A percentile compares a stretch with the other conserved stretches of the same genome.
Evolutionary conservation across 441 rosid genomes (phyloP).

Genomic region (Raphanus hybrid): DNA sequence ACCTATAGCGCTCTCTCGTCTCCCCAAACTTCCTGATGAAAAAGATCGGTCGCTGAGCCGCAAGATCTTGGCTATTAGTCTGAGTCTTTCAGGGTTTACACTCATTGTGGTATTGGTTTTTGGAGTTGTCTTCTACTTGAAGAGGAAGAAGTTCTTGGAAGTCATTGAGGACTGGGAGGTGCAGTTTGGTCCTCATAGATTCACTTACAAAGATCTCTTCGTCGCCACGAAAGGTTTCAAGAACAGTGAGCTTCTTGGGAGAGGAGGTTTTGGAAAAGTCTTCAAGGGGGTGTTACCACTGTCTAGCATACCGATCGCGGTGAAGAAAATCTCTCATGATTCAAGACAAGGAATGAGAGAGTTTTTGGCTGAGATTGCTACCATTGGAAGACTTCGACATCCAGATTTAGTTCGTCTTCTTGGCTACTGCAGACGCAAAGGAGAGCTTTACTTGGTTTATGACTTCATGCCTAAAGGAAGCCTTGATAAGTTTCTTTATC

Average conservation of each 20-base stretch:
- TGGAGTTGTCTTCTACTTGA: constrained; percentile 9
- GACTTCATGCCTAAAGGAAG: constrained; percentile 50
- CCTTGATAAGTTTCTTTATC: constrained; percentile 45
- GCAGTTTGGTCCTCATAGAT: constrained; percentile 44
- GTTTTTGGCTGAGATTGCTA: constrained; percentile 45
- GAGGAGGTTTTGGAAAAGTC: constrained; percentile 63
- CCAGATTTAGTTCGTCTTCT: constrained; percentile 30
- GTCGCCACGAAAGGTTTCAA: constrained; percentile 45
- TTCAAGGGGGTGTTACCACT: constrained; percentile 48
- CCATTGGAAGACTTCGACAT: constrained; percentile 44
- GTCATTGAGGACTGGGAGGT: constrained; percentile 49
- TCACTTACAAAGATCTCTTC: constrained; percentile 40
- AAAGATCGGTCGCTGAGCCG: background rate
- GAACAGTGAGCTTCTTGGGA: constrained; percentile 49
- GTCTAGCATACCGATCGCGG: constrained; percentile 42
- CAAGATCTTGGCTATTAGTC: background rate
- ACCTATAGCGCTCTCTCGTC: constrained; percentile 28
- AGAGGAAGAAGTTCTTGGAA: constrained; percentile 33
- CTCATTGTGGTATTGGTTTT: constrained; percentile 17
- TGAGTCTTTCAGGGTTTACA: constrained; percentile 15
- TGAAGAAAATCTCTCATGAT: constrained; percentile 48
- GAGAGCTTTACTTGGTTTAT: constrained; percentile 37
- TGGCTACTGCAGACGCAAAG: constrained; percentile 34
- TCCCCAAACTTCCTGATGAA: constrained; percentile 27
- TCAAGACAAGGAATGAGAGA: constrained; percentile 49